A percentile compares a stretch with the other conserved stretches of the same genome.
Evolutionary conservation across 2,329 filamentous ascomycete genomes (phyloP).

Genomic region (Exophiala spinifera): DNA sequence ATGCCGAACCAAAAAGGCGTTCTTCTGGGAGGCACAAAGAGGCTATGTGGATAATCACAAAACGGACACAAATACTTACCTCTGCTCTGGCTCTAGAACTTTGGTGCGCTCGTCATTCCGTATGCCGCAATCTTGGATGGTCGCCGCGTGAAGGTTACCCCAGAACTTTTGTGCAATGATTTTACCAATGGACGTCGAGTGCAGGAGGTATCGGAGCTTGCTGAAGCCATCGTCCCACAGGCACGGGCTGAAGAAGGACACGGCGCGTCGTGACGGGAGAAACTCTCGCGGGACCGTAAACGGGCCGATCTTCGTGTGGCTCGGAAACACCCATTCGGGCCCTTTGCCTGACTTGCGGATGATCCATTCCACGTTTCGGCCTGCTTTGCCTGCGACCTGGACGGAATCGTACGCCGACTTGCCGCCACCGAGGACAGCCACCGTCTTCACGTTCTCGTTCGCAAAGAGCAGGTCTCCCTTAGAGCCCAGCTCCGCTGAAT

Average conservation of each 20-base stretch:
- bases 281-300: conserved; percentile 67
- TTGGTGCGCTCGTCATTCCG: conserved; percentile 43
- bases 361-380: conserved; percentile 48
- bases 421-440: conserved; percentile 59
- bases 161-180: conserved; percentile 52
- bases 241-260: conserved; percentile 73
- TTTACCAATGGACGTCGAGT: conserved; percentile 51
- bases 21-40: too few relatives aligned
- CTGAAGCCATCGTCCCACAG: conserved; percentile 61
- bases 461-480: conserved; percentile 42
- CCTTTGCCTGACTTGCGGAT: conserved; percentile 43
- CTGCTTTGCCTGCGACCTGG: conserved; percentile 58
- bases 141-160: conserved; percentile 49
- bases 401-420: conserved; percentile 66
- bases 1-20: too few relatives aligned
- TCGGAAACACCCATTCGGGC: conserved; percentile 37
- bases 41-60: too few relatives aligned
- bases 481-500: conserved; percentile 47
- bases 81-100: conserved; percentile 41
- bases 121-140: conserved; percentile 48
- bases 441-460: conserved; percentile 40
- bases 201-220: conserved; percentile 46
- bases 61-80: conserved; percentile 28
- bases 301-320: conserved; percentile 37
- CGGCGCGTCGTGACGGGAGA: conserved; percentile 62